Percentiles rank a stretch among this genome's conserved stretches.
Conservation (phyloP, 768 basidiomycete genomes). For the Lactarius vividus region DNA sequence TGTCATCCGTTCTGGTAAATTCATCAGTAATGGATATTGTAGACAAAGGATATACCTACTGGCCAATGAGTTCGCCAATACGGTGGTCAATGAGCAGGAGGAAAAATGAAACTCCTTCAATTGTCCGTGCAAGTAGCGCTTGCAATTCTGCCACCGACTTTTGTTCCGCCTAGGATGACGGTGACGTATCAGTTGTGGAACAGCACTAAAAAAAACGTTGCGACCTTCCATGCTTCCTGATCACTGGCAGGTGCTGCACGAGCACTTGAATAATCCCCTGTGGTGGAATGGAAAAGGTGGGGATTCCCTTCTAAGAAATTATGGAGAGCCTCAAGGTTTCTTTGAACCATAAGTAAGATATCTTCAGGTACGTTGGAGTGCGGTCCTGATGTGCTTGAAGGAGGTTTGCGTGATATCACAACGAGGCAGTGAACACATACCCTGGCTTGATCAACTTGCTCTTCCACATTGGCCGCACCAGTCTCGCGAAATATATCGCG, state of each 20-base stretch:
- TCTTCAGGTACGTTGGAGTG: conserved; percentile 55
- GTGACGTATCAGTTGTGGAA: conserved; percentile 22
- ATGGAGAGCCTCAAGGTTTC: conserved; percentile 74
- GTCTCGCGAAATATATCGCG: conserved; percentile 79
- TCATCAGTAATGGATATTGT: background rate
- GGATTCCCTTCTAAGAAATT: conserved; percentile 78
- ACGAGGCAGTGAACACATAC: conserved; percentile 39
- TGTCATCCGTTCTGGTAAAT: conserved; percentile 60
- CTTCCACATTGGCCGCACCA: conserved; percentile 87
- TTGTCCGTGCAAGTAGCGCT: conserved; percentile 73
- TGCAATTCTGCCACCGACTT: conserved; percentile 76
- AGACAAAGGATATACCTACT: conserved; percentile 46
- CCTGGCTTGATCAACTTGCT: conserved; percentile 64
- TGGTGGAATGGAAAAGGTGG: conserved; percentile 80
- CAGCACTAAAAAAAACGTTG: conserved; percentile 12
- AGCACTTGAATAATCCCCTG: conserved; percentile 60
- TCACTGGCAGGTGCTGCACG: conserved; percentile 58
- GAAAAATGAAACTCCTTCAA: conserved; percentile 93
- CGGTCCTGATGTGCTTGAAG: conserved; percentile 13
- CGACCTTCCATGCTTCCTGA: conserved; percentile 88
- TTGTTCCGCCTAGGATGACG: conserved; percentile 63
- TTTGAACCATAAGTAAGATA: conserved; percentile 66
- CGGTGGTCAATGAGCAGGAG: conserved; percentile 90
- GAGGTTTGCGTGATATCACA: conserved; percentile 10
- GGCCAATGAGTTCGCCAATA: conserved; percentile 76